Conservation (phyloP, 2,329 filamentous ascomycete species). For the Penicillium sp. region DNA sequence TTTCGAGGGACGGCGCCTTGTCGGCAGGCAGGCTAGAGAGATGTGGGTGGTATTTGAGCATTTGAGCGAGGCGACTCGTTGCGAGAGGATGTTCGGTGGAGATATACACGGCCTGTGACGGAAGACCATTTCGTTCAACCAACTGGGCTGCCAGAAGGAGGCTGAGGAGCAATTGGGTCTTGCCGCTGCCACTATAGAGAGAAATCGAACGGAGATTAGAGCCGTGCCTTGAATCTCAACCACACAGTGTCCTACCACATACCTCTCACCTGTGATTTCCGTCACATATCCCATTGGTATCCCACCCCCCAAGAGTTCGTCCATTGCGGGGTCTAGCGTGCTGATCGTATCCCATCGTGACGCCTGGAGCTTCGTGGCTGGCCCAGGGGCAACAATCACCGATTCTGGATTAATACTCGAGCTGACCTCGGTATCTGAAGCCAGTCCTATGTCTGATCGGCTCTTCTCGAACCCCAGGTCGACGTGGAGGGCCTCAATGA, state of each 20-base stretch:
- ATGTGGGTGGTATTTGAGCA: slow-evolving; percentile 69
- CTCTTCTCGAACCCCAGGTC: slow-evolving; percentile 56
- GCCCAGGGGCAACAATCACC: slow-evolving; percentile 22
- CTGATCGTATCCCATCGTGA: slow-evolving; percentile 67
- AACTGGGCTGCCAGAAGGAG: slow-evolving; percentile 85
- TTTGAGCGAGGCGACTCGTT: slow-evolving; percentile 78
- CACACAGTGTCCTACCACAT: slow-evolving; percentile 18
- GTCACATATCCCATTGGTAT: slow-evolving; percentile 80
- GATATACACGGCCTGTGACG: slow-evolving; percentile 82
- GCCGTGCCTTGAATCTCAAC: neutral
- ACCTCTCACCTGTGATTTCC: slow-evolving; percentile 91
- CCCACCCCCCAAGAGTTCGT: slow-evolving; percentile 74
- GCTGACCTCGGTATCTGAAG: slow-evolving; percentile 22
- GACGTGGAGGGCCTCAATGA: slow-evolving; percentile 68
- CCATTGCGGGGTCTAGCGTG: slow-evolving; percentile 75
- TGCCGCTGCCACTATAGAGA: slow-evolving; percentile 74
- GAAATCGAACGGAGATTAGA: slow-evolving; percentile 12
- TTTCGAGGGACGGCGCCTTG: slow-evolving; percentile 67
- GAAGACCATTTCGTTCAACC: slow-evolving; percentile 70
- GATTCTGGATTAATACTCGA: slow-evolving; percentile 30
- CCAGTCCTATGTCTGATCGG: slow-evolving; percentile 7
- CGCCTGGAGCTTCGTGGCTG: slow-evolving; percentile 37
- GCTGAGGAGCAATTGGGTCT: slow-evolving; percentile 89
- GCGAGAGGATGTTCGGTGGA: slow-evolving; percentile 87
- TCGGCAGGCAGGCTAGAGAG: slow-evolving; percentile 52